phyloP scores from a whole-genome alignment of 169 alveolate genomes.

The Plasmodium cynomolgi region DNA sequence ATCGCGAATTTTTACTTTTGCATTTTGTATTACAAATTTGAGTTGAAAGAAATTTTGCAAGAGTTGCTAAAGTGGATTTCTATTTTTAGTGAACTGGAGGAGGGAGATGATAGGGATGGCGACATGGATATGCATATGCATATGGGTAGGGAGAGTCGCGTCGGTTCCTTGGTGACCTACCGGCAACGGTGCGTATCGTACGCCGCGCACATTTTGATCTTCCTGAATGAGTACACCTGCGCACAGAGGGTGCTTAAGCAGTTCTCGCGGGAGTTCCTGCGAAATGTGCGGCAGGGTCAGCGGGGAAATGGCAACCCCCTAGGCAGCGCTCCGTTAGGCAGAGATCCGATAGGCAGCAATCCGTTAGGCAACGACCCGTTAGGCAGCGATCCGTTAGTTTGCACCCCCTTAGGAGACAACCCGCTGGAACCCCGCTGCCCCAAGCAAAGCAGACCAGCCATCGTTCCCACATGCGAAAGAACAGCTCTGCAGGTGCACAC shows the following conservation, averaged over 20 bases:
- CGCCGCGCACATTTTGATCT: constrained; percentile 32
- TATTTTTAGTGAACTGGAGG: constrained; percentile 17
- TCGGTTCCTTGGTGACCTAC: not conserved
- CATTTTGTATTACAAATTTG: constrained; percentile 55
- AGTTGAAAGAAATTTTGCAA: constrained; percentile 24
- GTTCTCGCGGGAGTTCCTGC: not conserved
- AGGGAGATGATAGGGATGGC: too few species aligned
- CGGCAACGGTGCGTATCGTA: constrained; percentile 28
- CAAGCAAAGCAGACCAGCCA: not conserved
- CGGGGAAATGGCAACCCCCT: not conserved
- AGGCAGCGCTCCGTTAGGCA: not conserved
- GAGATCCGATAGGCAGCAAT: not conserved
- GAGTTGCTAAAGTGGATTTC: constrained; percentile 50
- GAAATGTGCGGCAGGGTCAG: not conserved
- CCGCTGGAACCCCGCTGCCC: not conserved
- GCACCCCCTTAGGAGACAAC: too few species aligned
- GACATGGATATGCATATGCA: too few species aligned
- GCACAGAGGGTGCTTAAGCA: constrained; percentile 29
- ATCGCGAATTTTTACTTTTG: constrained; percentile 68
- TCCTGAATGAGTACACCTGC: constrained; percentile 31
- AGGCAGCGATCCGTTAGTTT: too few species aligned
- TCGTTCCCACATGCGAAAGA: not conserved
- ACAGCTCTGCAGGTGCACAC: constrained; percentile 12
- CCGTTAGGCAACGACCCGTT: too few species aligned
- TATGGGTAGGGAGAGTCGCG: not conserved